phyloP scores from a whole-genome alignment of 768 basidiomycete genomes.

The Fomitopsis serialis region DNA sequence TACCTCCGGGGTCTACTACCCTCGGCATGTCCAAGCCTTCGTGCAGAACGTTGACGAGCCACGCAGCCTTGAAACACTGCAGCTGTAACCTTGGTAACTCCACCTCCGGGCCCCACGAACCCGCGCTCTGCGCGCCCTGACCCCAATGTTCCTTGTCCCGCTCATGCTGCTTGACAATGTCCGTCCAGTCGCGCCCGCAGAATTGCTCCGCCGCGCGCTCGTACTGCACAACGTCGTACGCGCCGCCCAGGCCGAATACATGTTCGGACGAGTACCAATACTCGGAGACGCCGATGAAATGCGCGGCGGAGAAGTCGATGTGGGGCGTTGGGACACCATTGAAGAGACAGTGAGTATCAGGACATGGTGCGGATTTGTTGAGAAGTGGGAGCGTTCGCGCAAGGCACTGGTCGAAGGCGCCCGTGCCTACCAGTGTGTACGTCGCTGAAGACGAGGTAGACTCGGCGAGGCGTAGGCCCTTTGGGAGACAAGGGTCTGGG shows the following conservation, averaged over 20 bases:
- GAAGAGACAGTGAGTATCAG: slow-evolving; percentile 84
- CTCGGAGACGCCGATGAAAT: slow-evolving; percentile 96
- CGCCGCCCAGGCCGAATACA: slow-evolving; percentile 89
- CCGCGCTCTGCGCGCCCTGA: slow-evolving; percentile 53
- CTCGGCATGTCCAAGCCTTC: slow-evolving; percentile 95
- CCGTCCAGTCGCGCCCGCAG: slow-evolving; percentile 75
- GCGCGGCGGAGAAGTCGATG: slow-evolving; percentile 89
- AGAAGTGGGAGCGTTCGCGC: slow-evolving; percentile 67
- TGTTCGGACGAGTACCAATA: slow-evolving; percentile 99
- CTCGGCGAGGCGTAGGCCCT: slow-evolving; percentile 59
- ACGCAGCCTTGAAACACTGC: slow-evolving; percentile 99
- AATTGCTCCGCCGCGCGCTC: slow-evolving; percentile 88
- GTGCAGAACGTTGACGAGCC: slow-evolving; percentile 94
- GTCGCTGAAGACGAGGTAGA: slow-evolving; percentile 38
- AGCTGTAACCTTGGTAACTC: slow-evolving; percentile 85
- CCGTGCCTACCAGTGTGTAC: slow-evolving; percentile 76
- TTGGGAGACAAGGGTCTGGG: slow-evolving; percentile 88
- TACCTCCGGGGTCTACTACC: slow-evolving; percentile 81
- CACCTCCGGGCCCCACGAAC: slow-evolving; percentile 67
- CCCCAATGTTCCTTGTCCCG: slow-evolving; percentile 39
- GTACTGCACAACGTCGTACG: slow-evolving; percentile 95
- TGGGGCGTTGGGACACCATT: slow-evolving; percentile 90
- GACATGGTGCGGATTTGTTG: slow-evolving; percentile 81
- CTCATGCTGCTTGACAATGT: slow-evolving; percentile 65
- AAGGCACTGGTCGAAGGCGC: slow-evolving; percentile 86